phyloP scores from a whole-genome alignment of 208 protist genomes.

The Acanthamoeba culbertsoni region DNA sequence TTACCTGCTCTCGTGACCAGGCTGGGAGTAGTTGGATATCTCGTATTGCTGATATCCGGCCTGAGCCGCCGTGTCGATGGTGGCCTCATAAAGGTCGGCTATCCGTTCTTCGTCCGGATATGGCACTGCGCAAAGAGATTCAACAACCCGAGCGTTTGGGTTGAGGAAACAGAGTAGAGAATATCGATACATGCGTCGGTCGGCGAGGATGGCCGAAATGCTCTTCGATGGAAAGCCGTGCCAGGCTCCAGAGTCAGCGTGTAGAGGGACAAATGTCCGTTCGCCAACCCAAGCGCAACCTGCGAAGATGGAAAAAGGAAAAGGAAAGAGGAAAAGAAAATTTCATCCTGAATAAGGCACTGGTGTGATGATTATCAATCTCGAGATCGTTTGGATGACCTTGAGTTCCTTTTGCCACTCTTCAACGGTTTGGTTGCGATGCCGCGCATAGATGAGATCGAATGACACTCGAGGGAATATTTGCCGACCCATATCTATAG shows the following conservation, averaged over 20 bases:
- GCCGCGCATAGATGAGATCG: constrained; percentile 70
- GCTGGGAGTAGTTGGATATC: constrained; percentile 35
- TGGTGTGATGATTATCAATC: background rate
- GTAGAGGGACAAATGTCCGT: constrained; percentile 61
- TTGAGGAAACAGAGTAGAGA: background rate
- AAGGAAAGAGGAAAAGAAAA: background rate
- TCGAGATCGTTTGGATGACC: background rate
- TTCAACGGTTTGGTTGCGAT: constrained; percentile 4
- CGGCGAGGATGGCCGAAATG: background rate
- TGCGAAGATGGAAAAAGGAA: background rate
- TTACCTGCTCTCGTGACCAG: background rate
- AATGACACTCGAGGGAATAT: constrained; percentile 61
- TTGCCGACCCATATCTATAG: background rate
- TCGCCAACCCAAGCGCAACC: background rate
- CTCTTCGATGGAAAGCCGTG: constrained; percentile 47
- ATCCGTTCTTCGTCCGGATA: constrained; percentile 32
- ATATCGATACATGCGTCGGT: background rate
- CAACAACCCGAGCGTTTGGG: background rate
- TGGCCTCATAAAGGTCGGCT: constrained; percentile 52
- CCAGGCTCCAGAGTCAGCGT: constrained; percentile 67
- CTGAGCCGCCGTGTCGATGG: background rate
- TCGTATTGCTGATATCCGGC: constrained; percentile 64
- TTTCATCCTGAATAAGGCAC: background rate
- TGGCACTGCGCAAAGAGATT: background rate
- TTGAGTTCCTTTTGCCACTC: constrained; percentile 60